Evolutionary conservation across 305 asterid species (phyloP), one percentile per base, ranked within the genome.

Genomic region (Lippia alba): DNA sequence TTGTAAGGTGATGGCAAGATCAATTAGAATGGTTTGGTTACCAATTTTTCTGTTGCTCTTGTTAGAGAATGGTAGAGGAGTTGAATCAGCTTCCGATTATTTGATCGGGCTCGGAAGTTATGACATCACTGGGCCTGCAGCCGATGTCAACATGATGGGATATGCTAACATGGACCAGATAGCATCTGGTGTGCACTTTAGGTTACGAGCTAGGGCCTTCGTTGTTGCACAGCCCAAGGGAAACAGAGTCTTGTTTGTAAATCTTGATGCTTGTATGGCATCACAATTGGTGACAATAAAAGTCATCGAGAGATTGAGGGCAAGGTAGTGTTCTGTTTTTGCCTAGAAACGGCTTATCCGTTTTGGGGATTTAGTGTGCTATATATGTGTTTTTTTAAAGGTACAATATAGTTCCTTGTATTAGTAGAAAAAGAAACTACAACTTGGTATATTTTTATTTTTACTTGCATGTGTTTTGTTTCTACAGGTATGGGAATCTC

Each of bases 131-230:
- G 97, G 99, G 56, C 99, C 99, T 3, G 99, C 99, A 3, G 98
- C 98, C 51, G 99, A 94, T 86, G 99, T 86, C 68, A 92, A 92
- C 87, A 92, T 94, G 98, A 94, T 94, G 99, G 99, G 99, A 19
- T 94, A 94, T 78, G 97, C 98, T 58, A 89, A 88, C 78, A 71
- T 17, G 56, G 98, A 85, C 0, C 99, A 94, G 90, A 76, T 14
- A 66, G 84, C 92, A 39, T 87, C 99, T 6, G 99, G 99, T 19
- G 86, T 94, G 72, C 98, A 94, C 90, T 94, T 94, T 74, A 86
- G 99, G 71, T 75, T 94, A 82, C 88, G 97, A 56, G 91, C 99
- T 75, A 91, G 99, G 61, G 78, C 98, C 33, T 94, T 94, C 71
- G 74, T 94, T 70, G 96, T 89, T 61, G 91, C 96, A 8, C 96